These are phyloP conservation scores for Trichoderma cornu-damae DNA, from an alignment of 2,329 filamentous ascomycete species.

Conservation along the genomic window DNA sequence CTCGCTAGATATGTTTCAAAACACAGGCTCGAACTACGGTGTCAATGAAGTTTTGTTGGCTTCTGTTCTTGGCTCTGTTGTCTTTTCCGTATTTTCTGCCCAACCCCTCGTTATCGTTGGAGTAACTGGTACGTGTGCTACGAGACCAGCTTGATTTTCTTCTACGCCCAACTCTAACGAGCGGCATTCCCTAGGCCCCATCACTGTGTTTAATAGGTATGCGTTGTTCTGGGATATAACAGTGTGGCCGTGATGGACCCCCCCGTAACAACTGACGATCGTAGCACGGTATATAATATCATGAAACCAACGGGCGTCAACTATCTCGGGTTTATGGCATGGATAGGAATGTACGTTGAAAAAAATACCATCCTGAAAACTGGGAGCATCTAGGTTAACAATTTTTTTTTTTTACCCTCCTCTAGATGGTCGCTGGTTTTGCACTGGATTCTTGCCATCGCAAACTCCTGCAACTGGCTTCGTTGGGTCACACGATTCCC, in stretches of 20 bases:
- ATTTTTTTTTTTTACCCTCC: background rate
- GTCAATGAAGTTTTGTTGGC: conserved; percentile 88
- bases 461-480: conserved; percentile 84
- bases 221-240: conserved; percentile 23
- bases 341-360: conserved; percentile 68
- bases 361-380: too few relatives aligned
- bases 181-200: conserved; percentile 58
- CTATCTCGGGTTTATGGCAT: conserved; percentile 86
- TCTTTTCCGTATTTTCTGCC: conserved; percentile 73
- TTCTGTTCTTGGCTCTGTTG: conserved; percentile 74
- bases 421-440: conserved; percentile 73
- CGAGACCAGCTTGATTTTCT: background rate
- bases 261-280: conserved; percentile 5
- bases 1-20: conserved; percentile 88
- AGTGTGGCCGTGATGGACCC: background rate
- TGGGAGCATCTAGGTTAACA: too few relatives aligned
- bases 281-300: conserved; percentile 79
- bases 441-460: conserved; percentile 77
- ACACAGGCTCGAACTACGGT: conserved; percentile 77
- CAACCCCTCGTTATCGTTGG: conserved; percentile 89
- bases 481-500: conserved; percentile 86
- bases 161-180: background rate
- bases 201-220: conserved; percentile 87
- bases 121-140: conserved; percentile 57
- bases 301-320: conserved; percentile 70